Conservation (phyloP, 768 basidiomycete genomes). For the Suillus occidentalis region DNA sequence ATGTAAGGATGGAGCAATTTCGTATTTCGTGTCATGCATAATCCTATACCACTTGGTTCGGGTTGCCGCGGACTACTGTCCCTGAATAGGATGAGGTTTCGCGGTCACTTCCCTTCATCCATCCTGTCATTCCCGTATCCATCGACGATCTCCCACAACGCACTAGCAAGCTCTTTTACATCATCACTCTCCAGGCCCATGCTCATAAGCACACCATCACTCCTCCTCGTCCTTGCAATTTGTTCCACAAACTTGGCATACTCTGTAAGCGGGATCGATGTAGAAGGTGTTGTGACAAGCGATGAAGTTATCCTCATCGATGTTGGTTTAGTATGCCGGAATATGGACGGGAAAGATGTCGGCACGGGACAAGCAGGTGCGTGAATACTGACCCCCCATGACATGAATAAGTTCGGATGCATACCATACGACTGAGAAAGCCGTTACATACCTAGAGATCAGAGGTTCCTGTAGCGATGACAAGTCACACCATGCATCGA, state of each 20-base stretch:
- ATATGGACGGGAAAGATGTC: constrained; percentile 56
- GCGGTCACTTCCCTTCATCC: constrained; percentile 24
- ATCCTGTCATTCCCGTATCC: constrained; percentile 27
- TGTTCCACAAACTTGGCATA: constrained; percentile 55
- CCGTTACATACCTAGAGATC: constrained; percentile 38
- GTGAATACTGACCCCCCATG: constrained; percentile 39
- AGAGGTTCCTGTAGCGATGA: constrained; percentile 31
- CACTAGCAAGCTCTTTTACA: constrained; percentile 52
- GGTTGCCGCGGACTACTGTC: neutral
- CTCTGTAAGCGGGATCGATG: constrained; percentile 42
- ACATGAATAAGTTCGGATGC: constrained; percentile 9
- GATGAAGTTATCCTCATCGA: constrained; percentile 41
- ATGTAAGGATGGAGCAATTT: too few species aligned
- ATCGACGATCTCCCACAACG: constrained; percentile 62
- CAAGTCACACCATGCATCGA: constrained; percentile 40
- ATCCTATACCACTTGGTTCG: neutral
- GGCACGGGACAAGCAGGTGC: constrained; percentile 57
- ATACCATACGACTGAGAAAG: neutral
- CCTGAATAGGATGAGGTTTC: neutral
- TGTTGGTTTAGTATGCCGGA: constrained; percentile 23
- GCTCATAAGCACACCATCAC: constrained; percentile 29
- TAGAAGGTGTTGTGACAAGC: constrained; percentile 42
- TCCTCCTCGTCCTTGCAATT: constrained; percentile 38
- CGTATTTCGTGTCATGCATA: too few species aligned
- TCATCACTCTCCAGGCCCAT: constrained; percentile 56